phyloP scores from a whole-genome alignment of 495 filamentous ascomycete species.

The Xylaria telfairii region DNA sequence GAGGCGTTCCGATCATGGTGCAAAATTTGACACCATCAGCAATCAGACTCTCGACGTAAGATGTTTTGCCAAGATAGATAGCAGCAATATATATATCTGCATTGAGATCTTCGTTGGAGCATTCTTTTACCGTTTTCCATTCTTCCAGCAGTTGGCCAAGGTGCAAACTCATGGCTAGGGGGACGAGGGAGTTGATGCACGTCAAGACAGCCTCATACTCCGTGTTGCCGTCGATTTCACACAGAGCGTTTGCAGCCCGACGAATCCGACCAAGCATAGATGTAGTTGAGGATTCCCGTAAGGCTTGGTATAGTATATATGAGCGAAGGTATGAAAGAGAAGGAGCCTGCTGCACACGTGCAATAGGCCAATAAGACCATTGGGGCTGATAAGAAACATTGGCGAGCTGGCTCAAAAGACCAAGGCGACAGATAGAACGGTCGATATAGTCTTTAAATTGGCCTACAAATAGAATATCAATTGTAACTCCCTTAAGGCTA shows the following conservation, averaged over 20 bases:
- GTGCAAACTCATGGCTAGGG: neutral
- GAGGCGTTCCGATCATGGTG: neutral
- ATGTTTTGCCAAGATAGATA: neutral
- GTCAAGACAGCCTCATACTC: neutral
- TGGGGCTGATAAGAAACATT: too few species aligned
- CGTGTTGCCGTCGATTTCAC: neutral
- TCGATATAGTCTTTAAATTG: slow-evolving; percentile 6
- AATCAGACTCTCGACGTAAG: neutral
- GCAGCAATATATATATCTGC: slow-evolving; percentile 8
- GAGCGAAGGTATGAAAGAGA: neutral
- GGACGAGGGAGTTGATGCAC: neutral
- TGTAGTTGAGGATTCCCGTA: neutral
- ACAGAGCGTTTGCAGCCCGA: neutral
- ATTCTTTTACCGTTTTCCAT: neutral
- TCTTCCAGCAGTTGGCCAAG: neutral
- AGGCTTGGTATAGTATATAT: neutral
- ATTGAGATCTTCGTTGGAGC: neutral
- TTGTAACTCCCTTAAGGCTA: neutral
- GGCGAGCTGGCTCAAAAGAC: neutral
- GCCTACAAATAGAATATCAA: neutral
- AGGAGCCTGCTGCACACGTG: neutral
- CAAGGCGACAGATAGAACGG: neutral
- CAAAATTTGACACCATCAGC: neutral
- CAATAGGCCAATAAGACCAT: neutral
- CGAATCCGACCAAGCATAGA: neutral